phyloP scores from a whole-genome alignment of 176 grass and related monocot genomes.

The Oryza meridionalis region DNA sequence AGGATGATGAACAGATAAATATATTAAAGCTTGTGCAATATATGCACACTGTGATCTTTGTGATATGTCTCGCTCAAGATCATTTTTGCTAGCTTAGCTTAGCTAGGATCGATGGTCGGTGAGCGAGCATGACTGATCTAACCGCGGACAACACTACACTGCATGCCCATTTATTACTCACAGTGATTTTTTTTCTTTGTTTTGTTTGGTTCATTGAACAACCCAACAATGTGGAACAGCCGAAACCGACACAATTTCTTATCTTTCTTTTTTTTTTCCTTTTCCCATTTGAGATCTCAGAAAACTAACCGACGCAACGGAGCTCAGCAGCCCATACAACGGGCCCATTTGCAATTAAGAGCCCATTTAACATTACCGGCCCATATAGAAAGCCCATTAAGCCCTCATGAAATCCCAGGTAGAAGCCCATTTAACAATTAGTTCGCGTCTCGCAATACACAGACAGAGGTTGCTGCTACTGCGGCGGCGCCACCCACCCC shows the following conservation, averaged over 20 bases:
- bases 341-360: background rate
- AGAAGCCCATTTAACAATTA: too few relatives aligned
- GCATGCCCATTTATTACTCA: background rate
- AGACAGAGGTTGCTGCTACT: background rate
- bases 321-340: background rate
- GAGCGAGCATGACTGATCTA: background rate
- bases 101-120: background rate
- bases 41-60: background rate
- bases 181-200: background rate
- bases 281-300: background rate
- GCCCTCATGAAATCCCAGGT: background rate
- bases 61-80: background rate
- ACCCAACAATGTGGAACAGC: background rate
- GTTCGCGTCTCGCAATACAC: too few relatives aligned
- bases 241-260: background rate
- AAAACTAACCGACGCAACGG: background rate
- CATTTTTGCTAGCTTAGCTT: background rate
- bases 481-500: background rate
- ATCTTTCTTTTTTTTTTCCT: background rate
- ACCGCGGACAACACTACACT: background rate
- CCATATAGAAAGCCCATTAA: background rate
- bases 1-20: background rate
- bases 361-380: background rate
- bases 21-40: background rate
- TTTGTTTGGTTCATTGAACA: background rate